Base-by-base conservation (phyloP, 73 alveolate genomes). In the Stentor roeselii region DNA sequence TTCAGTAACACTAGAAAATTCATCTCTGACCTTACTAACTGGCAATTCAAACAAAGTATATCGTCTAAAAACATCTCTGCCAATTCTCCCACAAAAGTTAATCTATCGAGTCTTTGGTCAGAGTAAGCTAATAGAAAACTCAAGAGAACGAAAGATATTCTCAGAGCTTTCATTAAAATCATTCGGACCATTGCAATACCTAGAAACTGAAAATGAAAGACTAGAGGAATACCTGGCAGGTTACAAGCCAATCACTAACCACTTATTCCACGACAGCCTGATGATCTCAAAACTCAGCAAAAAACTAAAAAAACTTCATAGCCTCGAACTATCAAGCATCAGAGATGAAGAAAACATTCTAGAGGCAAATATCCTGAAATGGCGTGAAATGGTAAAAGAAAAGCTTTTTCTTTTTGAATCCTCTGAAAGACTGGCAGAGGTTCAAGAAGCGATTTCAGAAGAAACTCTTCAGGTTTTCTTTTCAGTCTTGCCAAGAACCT, bases 41-140 rank as follows among this genome's bases (percentile, higher is more conserved):
- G 41, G 80, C 34, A 67, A n/a, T 30, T 30, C 50, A 14, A 67
- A 67, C 37, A 21, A 21, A 27, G 80, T 67, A 2, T 67, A 30
- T 67, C 41, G 21, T 30, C 41, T 67, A 1, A n/a, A 67, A 32
- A 67, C 80, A 67, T 21, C 80, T 32, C 41, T 67, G 11, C 21
- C 21, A 27, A 67, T 67, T 30, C 14, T 32, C 37, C 80, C 80
- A 32, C 14, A 21, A n/a, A n/a, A 67, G 34, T 32, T 67, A 67
- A 34, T 67, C 0, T 67, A 67, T 40, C 37, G 80, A 21, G 80
- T 67, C 11, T 67, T 67, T 67, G 80, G 80, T 30, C 37, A 36
- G 21, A 32, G 37, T 67, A 11, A 34, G 11, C 21, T 67, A 15
- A 67, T 40, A n/a, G 37, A 67, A 14, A 67, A 67, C 21, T 67